Percentiles rank a stretch among this genome's conserved stretches.
Conservation (phyloP, 805 yeast genomes). For the Vanderwaltozyma verrucispora region DNA sequence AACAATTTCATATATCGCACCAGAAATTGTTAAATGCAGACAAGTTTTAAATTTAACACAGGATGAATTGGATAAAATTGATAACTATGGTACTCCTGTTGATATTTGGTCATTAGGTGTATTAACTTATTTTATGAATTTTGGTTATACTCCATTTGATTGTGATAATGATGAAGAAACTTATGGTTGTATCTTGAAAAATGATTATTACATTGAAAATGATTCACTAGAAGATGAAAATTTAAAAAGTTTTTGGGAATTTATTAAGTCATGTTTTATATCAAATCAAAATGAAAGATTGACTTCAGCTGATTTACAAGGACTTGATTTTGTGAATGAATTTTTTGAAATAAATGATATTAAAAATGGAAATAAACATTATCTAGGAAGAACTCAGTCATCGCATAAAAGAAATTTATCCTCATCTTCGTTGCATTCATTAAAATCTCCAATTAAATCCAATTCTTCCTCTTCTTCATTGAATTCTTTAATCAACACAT, state of each 20-base stretch:
- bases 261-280: conserved; percentile 43
- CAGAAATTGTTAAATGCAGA: conserved; percentile 45
- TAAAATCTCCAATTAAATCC: conserved; percentile 18
- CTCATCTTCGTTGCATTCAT: conserved; percentile 8
- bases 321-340: conserved; percentile 34
- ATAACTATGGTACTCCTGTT: conserved; percentile 44
- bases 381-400: too few species aligned
- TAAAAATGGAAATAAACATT: too few species aligned
- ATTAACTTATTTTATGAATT: conserved; percentile 55
- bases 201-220: conserved; percentile 54
- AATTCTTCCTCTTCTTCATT: conserved; percentile 5
- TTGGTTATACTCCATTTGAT: conserved; percentile 72
- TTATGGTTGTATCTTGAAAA: conserved; percentile 43
- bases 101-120: conserved; percentile 77
- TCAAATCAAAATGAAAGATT: conserved; percentile 37
- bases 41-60: conserved; percentile 16
- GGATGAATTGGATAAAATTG: conserved; percentile 8
- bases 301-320: conserved; percentile 34
- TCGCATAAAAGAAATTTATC: not conserved
- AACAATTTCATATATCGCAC: conserved; percentile 67
- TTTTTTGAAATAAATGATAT: conserved; percentile 6
- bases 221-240: conserved; percentile 42
- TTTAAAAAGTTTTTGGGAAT: conserved; percentile 41
- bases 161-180: conserved; percentile 64
- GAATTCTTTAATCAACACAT: not conserved